phyloP scores from a whole-genome alignment of 2,329 filamentous ascomycete species.

The Parastagonospora avenae region DNA sequence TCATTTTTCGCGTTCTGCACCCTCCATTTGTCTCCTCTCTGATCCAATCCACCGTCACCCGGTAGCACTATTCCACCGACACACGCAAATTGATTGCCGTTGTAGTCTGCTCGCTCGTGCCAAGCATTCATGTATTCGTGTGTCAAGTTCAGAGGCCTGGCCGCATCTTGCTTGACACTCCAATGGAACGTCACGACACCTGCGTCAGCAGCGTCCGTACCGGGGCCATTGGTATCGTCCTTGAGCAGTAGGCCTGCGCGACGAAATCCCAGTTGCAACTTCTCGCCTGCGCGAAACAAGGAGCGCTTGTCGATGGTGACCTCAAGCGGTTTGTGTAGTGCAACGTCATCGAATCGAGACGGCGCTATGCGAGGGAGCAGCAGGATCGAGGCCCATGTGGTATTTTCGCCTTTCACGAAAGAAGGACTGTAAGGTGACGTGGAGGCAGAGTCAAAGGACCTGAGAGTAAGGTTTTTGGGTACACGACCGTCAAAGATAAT shows the following conservation, averaged over 20 bases:
- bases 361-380: slow-evolving; percentile 13
- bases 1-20: slow-evolving; percentile 27
- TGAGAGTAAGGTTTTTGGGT: slow-evolving; percentile 19
- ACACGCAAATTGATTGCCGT: slow-evolving; percentile 33
- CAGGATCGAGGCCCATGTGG: slow-evolving; percentile 30
- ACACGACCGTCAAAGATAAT: slow-evolving; percentile 39
- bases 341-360: slow-evolving; percentile 24
- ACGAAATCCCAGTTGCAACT: slow-evolving; percentile 29
- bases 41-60: slow-evolving; percentile 24
- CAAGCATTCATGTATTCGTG: slow-evolving; percentile 41
- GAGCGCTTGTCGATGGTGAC: slow-evolving; percentile 32
- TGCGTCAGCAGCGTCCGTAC: slow-evolving; percentile 24
- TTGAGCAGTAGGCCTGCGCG: slow-evolving; percentile 29
- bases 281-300: slow-evolving; percentile 22
- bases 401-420: slow-evolving; percentile 35
- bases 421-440: slow-evolving; percentile 22
- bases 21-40: slow-evolving; percentile 24
- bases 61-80: slow-evolving; percentile 24
- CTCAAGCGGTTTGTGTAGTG: slow-evolving; percentile 21
- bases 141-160: slow-evolving; percentile 23
- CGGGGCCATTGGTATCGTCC: slow-evolving; percentile 23
- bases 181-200: slow-evolving; percentile 35
- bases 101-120: slow-evolving; percentile 33
- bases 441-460: slow-evolving; percentile 22
- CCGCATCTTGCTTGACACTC: slow-evolving; percentile 25